Evolutionary conservation across 2,329 filamentous ascomycete species (phyloP).

Genomic region (Cladosporium sp.): DNA sequence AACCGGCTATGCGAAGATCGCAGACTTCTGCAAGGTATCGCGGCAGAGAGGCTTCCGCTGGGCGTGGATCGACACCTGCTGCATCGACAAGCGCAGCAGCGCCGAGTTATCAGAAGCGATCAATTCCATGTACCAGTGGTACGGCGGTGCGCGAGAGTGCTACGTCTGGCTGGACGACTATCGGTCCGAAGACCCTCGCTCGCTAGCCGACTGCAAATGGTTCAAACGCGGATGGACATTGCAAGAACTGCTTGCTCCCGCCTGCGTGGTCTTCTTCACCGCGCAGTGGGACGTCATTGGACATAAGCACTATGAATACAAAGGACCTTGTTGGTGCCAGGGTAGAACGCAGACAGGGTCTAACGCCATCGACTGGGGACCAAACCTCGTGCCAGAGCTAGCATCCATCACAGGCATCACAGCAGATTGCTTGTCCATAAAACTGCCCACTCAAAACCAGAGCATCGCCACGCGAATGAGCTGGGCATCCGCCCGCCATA

Average conservation of each 20-base stretch:
- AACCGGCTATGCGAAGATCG: slow-evolving; percentile 11
- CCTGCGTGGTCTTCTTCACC: slow-evolving; percentile 14
- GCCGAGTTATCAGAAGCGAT: slow-evolving; percentile 18
- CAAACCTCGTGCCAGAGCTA: neutral
- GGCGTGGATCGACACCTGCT: slow-evolving; percentile 16
- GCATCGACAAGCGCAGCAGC: slow-evolving; percentile 17
- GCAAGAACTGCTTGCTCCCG: slow-evolving; percentile 23
- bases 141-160: neutral
- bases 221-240: slow-evolving; percentile 23
- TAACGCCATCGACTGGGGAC: neutral
- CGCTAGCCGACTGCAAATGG: slow-evolving; percentile 16
- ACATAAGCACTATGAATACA: slow-evolving; percentile 13
- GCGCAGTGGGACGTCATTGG: slow-evolving; percentile 22
- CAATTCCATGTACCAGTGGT: slow-evolving; percentile 17
- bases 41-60: neutral
- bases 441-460: neutral
- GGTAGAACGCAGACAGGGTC: neutral
- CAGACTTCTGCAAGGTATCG: neutral
- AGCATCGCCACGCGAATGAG: slow-evolving; percentile 12
- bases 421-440: neutral
- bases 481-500: slow-evolving; percentile 9
- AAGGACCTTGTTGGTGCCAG: neutral
- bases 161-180: neutral
- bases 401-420: neutral
- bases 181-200: neutral